Base-by-base conservation (phyloP, 306 rosid species). In the Oemleria cerasiformis region DNA sequence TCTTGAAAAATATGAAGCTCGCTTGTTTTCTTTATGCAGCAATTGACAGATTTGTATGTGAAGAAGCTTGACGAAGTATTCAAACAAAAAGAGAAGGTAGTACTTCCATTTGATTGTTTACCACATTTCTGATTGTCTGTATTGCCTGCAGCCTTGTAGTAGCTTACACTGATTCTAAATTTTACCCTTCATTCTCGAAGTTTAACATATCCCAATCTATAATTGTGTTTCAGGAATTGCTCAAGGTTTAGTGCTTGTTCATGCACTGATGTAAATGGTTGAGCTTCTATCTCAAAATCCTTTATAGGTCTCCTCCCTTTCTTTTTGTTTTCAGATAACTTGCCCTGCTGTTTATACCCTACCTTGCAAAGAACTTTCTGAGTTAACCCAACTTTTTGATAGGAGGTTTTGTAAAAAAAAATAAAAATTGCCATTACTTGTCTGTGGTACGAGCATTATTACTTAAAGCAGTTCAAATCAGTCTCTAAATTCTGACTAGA, bases 21-120 rank as follows among this genome's bases (percentile, higher is more conserved):
- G 14, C 67, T 8, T 68, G 44, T 54, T 79, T 67, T 86, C 71
- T 25, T 41, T 0, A 36, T 83, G 86, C 77, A 94, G 97, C 91
- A 94, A 82, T 77, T 91, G 88, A 87, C 84, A 2, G 97, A 87
- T 79, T 96, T 87, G 65, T 85, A 91, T 75, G 90, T 89, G 87
- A 94, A 89, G 96, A 94, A 91, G 82, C 75, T 94, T 16, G 96
- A 94, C 6, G 70, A 78, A 53, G 12, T 89, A 83, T 78, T 71
- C 88, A 91, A 91, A 76, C 99, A 91, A 79, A 94, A 94, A 77
- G 97, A 94, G 76, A 91, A 89, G 97, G 99, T 88, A 82, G 54
- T 19, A 7, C 56, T 43, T 47, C 58, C 59, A n/a, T 68, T 10
- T 20, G 47, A 45, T 53, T 39, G 42, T 34, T 4, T 59, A 11